These are phyloP conservation scores for Lentinula guzmanii DNA, from an alignment of 768 basidiomycete species.

Conservation along the genomic window DNA sequence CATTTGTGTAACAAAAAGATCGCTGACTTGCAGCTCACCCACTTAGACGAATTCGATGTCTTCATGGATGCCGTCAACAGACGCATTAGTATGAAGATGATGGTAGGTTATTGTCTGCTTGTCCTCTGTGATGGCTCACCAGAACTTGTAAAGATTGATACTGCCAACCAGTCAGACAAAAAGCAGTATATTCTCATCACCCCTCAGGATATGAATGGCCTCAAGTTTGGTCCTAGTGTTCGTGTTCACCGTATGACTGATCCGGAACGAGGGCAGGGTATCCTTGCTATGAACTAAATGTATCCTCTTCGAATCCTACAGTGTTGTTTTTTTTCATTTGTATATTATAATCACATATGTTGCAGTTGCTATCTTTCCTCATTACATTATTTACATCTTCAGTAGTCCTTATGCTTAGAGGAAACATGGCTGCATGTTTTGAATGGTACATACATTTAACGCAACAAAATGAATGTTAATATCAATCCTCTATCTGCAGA, in stretches of 20 bases:
- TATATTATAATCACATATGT: too few relatives aligned
- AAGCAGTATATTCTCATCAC: conserved; percentile 96
- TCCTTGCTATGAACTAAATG: conserved; percentile 24
- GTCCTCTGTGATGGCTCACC: conserved; percentile 1
- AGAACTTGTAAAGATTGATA: conserved; percentile 59
- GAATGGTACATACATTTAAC: background rate
- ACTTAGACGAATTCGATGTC: conserved; percentile 90
- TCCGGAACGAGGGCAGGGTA: conserved; percentile 63
- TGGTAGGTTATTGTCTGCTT: conserved; percentile 44
- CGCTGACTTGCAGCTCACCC: background rate
- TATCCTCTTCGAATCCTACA: too few relatives aligned
- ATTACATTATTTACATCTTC: too few relatives aligned
- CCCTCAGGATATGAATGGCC: conserved; percentile 85
- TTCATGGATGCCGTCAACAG: conserved; percentile 96
- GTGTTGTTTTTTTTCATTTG: too few relatives aligned
- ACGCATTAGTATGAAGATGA: conserved; percentile 91
- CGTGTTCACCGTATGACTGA: conserved; percentile 74
- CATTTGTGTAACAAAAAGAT: background rate
- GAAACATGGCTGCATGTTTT: background rate
- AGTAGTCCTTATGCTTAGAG: too few relatives aligned
- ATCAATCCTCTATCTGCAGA: conserved; percentile 57
- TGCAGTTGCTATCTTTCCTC: too few relatives aligned
- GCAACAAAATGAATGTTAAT: background rate
- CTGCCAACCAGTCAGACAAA: conserved; percentile 78
- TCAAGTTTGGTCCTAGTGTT: conserved; percentile 62